These are phyloP conservation scores for Mycena vulgaris DNA, from an alignment of 768 basidiomycete genomes.

Conservation along the genomic window DNA sequence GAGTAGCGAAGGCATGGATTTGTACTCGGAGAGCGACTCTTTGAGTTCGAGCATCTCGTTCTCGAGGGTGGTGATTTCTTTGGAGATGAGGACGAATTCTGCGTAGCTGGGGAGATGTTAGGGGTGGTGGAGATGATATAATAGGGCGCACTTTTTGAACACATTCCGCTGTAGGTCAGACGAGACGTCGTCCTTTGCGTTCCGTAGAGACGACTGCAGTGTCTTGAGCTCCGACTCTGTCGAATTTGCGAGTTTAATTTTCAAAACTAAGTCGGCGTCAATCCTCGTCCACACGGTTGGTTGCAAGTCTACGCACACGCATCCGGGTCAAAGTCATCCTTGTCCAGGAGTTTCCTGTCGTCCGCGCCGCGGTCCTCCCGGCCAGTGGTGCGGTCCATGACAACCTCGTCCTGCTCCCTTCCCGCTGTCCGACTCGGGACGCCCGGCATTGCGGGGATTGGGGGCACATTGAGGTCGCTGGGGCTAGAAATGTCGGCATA, in stretches of 20 bases:
- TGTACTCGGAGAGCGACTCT: slow-evolving; percentile 94
- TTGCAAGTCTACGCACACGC: slow-evolving; percentile 72
- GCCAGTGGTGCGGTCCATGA: slow-evolving; percentile 53
- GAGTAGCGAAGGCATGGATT: slow-evolving; percentile 92
- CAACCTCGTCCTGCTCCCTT: slow-evolving; percentile 65
- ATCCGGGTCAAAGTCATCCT: slow-evolving; percentile 90
- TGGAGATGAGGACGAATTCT: slow-evolving; percentile 96
- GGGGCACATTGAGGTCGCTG: slow-evolving; percentile 68
- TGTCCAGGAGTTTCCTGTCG: slow-evolving; percentile 78
- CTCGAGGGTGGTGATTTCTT: slow-evolving; percentile 96
- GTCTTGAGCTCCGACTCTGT: slow-evolving; percentile 86
- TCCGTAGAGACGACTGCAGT: slow-evolving; percentile 82
- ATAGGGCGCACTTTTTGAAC: slow-evolving; percentile 84
- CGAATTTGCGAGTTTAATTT: slow-evolving; percentile 90
- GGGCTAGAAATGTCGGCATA: slow-evolving; percentile 91
- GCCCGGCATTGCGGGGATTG: slow-evolving; percentile 71
- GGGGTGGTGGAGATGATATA: slow-evolving; percentile 11
- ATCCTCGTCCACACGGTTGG: not conserved
- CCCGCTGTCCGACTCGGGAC: slow-evolving; percentile 49
- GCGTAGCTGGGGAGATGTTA: slow-evolving; percentile 77
- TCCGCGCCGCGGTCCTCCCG: slow-evolving; percentile 65
- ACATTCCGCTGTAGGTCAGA: slow-evolving; percentile 91
- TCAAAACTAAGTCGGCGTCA: slow-evolving; percentile 68
- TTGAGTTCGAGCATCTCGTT: slow-evolving; percentile 99
- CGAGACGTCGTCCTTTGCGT: slow-evolving; percentile 80